Conservation (phyloP, 805 yeast genomes). For the Myxozyma melibiosi region DNA sequence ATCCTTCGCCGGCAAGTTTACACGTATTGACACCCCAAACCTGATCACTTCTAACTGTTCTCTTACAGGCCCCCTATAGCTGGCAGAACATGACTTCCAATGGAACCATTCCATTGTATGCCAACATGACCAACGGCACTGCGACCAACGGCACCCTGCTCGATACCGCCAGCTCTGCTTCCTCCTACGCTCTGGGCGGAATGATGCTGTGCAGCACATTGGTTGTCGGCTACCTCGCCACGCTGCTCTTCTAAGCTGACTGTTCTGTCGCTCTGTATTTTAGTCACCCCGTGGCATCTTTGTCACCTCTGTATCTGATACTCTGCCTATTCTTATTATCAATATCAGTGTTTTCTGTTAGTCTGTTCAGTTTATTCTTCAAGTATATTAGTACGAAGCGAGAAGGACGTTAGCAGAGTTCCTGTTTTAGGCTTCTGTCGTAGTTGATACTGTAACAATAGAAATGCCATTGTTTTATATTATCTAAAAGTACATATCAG, state of each 20-base stretch:
- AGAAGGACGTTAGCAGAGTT: too few species aligned
- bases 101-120: neutral
- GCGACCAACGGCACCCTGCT: neutral
- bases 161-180: neutral
- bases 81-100: conserved; percentile 1
- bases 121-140: conserved; percentile 12
- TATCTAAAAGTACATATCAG: too few species aligned
- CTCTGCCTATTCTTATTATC: neutral
- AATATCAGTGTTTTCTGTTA: neutral
- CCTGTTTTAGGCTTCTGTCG: too few species aligned
- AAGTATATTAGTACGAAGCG: neutral
- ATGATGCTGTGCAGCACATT: neutral
- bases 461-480: neutral
- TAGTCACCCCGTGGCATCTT: neutral
- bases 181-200: neutral
- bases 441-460: too few species aligned
- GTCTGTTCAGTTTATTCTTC: neutral
- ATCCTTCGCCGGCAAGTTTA: neutral
- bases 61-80: neutral
- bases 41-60: neutral
- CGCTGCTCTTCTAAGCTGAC: neutral
- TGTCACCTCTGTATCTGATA: neutral
- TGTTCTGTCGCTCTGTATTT: neutral
- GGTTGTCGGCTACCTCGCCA: conserved; percentile 5
- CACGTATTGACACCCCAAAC: neutral